These are phyloP conservation scores for Iodosphaeria phyllophila DNA, from an alignment of 2,329 filamentous ascomycete species.

Conservation along the genomic window DNA sequence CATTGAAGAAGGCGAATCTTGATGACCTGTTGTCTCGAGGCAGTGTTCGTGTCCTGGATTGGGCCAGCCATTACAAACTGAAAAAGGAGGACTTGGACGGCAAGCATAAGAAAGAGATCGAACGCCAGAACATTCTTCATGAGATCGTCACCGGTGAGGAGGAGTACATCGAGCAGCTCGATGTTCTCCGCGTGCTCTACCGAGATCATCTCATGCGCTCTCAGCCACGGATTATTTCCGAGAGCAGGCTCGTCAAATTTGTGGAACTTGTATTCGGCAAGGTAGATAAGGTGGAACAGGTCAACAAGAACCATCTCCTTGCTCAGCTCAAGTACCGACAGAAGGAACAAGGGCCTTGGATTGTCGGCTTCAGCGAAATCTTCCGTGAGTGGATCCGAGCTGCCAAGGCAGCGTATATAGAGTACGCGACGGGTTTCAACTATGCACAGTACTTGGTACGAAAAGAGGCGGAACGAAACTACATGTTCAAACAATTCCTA, in stretches of 20 bases:
- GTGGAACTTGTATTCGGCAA: conserved; percentile 77
- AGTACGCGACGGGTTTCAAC: conserved; percentile 79
- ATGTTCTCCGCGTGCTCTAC: conserved; percentile 72
- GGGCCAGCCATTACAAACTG: conserved; percentile 76
- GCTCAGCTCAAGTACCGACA: conserved; percentile 93
- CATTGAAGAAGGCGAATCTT: conserved; percentile 83
- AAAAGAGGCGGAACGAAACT: conserved; percentile 67
- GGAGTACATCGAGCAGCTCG: conserved; percentile 71
- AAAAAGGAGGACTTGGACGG: conserved; percentile 57
- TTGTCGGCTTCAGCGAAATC: conserved; percentile 85
- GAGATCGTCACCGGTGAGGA: conserved; percentile 93
- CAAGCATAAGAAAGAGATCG: conserved; percentile 69
- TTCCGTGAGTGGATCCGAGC: conserved; percentile 98
- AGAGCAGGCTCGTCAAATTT: conserved; percentile 64
- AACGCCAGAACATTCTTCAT: conserved; percentile 84
- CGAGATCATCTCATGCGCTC: conserved; percentile 57
- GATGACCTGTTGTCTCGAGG: conserved; percentile 52
- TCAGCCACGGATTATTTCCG: conserved; percentile 64
- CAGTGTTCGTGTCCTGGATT: conserved; percentile 59
- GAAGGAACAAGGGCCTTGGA: conserved; percentile 89
- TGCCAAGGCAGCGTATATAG: conserved; percentile 72
- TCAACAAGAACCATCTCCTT: conserved; percentile 83
- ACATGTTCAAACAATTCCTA: conserved; percentile 72
- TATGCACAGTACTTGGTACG: conserved; percentile 68
- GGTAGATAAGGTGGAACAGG: conserved; percentile 69